These are phyloP conservation scores for Spergularia marina DNA, from an alignment of 148 eudicot species.

Conservation along the genomic window DNA sequence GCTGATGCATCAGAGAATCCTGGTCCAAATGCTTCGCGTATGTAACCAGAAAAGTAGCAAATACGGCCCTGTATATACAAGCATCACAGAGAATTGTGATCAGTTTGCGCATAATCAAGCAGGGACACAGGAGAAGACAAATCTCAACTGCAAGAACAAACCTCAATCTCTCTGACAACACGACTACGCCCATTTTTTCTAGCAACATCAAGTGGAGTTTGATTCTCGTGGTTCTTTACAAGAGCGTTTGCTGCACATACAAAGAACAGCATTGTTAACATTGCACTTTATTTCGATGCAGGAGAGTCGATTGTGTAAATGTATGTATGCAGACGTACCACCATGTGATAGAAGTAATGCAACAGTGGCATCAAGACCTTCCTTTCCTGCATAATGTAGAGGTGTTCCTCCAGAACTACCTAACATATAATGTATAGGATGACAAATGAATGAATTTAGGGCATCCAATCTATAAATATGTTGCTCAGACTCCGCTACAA, in stretches of 20 bases:
- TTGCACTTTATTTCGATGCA: background rate
- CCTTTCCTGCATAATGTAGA: slow-evolving; percentile 59
- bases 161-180: slow-evolving; percentile 60
- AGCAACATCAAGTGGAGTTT: slow-evolving; percentile 62
- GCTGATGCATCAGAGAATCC: slow-evolving; percentile 49
- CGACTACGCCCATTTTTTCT: slow-evolving; percentile 41
- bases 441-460: too few species aligned
- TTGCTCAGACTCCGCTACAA: background rate
- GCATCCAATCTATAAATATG: too few species aligned
- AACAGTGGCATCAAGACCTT: slow-evolving; percentile 42
- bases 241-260: slow-evolving; percentile 45
- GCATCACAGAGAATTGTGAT: background rate
- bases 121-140: background rate
- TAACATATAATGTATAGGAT: too few species aligned
- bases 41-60: slow-evolving; percentile 51
- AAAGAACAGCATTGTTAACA: slow-evolving; percentile 9
- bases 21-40: slow-evolving; percentile 49
- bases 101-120: background rate
- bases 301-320: background rate
- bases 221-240: slow-evolving; percentile 42
- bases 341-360: slow-evolving; percentile 51
- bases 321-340: slow-evolving; percentile 29
- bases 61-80: slow-evolving; percentile 37
- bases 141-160: background rate
- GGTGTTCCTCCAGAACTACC: too few species aligned